Percentiles rank a stretch among this genome's conserved stretches.
Conservation (phyloP, 805 yeast genomes). For the Peterozyma toletana region DNA sequence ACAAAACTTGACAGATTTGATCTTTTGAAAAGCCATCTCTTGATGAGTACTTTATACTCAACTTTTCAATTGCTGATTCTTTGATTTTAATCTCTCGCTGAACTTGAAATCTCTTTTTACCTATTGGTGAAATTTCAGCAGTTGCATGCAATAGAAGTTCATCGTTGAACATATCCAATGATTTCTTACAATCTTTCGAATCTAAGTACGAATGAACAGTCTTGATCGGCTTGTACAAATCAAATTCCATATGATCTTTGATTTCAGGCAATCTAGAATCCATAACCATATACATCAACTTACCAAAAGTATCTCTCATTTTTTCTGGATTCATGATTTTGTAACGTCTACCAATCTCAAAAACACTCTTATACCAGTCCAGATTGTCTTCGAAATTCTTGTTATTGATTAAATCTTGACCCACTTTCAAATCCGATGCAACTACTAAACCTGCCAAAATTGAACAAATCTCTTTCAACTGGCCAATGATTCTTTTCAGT, state of each 20-base stretch:
- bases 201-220: slow-evolving; percentile 48
- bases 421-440: slow-evolving; percentile 67
- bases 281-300: slow-evolving; percentile 78
- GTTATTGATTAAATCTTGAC: slow-evolving; percentile 55
- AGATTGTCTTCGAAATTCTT: slow-evolving; percentile 65
- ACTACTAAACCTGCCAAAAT: slow-evolving; percentile 73
- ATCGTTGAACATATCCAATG: slow-evolving; percentile 45
- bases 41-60: slow-evolving; percentile 42
- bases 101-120: slow-evolving; percentile 45
- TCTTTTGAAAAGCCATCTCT: slow-evolving; percentile 40
- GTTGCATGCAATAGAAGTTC: slow-evolving; percentile 57
- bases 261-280: slow-evolving; percentile 73
- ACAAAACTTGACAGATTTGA: slow-evolving; percentile 62
- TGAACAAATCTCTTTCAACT: slow-evolving; percentile 70
- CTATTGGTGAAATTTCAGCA: slow-evolving; percentile 55
- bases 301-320: slow-evolving; percentile 75
- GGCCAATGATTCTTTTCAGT: slow-evolving; percentile 63
- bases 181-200: slow-evolving; percentile 27
- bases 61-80: slow-evolving; percentile 59
- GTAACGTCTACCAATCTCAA: slow-evolving; percentile 76
- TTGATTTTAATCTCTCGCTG: slow-evolving; percentile 56
- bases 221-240: slow-evolving; percentile 62
- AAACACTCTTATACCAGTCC: slow-evolving; percentile 62
- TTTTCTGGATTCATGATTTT: slow-evolving; percentile 81
- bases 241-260: slow-evolving; percentile 65